Evolutionary conservation across 352 stramenopile genomes (phyloP), one percentile per base, ranked within the genome.

Genomic region (Pythium scleroteichum): DNA sequence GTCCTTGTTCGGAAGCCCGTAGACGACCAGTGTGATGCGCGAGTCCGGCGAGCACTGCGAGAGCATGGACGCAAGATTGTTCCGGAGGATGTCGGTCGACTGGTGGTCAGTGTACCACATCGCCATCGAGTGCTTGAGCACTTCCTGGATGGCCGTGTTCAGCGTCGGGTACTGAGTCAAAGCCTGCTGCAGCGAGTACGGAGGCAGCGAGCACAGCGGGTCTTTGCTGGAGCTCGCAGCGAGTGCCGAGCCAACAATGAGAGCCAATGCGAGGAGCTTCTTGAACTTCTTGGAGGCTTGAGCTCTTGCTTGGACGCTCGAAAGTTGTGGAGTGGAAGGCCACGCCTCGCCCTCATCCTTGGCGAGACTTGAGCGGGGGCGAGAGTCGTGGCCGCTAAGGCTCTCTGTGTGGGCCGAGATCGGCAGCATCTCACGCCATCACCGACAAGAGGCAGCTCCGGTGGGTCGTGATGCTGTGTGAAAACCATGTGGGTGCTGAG

Each of bases 91-190:
- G 12, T 68, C 35, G 9, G 53, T 67, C 50, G 85, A 81, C 57
- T 84, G 65, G 50, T 24, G 12, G 58, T 87, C 77, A 0, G 74
- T 77, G 53, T 81, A 87, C 77, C 77, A 87, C 53, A 66, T 71
- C 19, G 75, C 78, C 44, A 90, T 75, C 19, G 42, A 49, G 42
- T 49, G 20, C 42, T 49, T 49, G 42, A 49, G 42, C 12, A 49
- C 42, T 23, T 49, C 42, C 9, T 49, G 20, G 17, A 49, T 27
- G 3, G 42, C 42, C 4, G 42, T 49, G 42, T 19, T 49, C 16
- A 49, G 20, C 3, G 42, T 49, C 42, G 29, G 42, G 42, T 49
- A 49, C 42, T 49, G 42, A 4, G 20, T 19, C 8, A n/a, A 10
- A 26, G 42, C 42, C 12, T 49, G 16, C 16, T 27, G n/a, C 9